Evolutionary conservation across 768 basidiomycete species (phyloP).

Genomic region (Mycena olivaceomarginata): DNA sequence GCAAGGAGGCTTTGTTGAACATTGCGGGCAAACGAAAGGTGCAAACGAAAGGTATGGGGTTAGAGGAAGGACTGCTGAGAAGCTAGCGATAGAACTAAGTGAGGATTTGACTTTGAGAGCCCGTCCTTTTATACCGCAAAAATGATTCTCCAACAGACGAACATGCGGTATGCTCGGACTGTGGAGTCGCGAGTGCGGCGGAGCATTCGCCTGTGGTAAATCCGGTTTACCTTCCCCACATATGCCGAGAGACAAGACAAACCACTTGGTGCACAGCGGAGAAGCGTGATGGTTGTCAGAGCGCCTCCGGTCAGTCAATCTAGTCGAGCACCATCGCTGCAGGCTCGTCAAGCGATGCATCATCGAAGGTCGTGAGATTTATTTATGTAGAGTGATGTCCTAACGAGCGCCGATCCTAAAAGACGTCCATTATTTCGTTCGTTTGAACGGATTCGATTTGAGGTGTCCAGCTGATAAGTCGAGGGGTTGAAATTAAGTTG

Average conservation of each 20-base stretch:
- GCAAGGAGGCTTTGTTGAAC: constrained; percentile 21
- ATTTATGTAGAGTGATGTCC: background rate
- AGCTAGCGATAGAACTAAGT: background rate
- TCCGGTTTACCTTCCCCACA: background rate
- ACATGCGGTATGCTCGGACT: background rate
- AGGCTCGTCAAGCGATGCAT: background rate
- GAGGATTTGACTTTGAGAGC: background rate
- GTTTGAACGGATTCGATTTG: background rate
- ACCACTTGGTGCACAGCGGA: background rate
- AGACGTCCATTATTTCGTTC: too few species aligned
- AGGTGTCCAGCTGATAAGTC: background rate
- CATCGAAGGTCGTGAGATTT: background rate
- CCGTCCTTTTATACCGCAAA: constrained; percentile 11
- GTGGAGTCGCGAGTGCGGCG: background rate
- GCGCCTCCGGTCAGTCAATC: background rate
- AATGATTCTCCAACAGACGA: background rate
- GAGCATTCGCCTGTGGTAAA: background rate
- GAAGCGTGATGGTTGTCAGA: constrained; percentile 6
- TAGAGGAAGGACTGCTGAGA: background rate
- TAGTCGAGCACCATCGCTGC: too few species aligned
- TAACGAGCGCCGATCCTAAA: too few species aligned
- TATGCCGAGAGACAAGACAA: background rate
- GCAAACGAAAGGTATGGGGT: background rate
- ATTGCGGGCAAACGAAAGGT: constrained; percentile 1
- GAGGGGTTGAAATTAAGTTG: too few species aligned